Evolutionary conservation across 1,284 basidiomycete genomes (phyloP).

Genomic region (Porogramme epimiltina): DNA sequence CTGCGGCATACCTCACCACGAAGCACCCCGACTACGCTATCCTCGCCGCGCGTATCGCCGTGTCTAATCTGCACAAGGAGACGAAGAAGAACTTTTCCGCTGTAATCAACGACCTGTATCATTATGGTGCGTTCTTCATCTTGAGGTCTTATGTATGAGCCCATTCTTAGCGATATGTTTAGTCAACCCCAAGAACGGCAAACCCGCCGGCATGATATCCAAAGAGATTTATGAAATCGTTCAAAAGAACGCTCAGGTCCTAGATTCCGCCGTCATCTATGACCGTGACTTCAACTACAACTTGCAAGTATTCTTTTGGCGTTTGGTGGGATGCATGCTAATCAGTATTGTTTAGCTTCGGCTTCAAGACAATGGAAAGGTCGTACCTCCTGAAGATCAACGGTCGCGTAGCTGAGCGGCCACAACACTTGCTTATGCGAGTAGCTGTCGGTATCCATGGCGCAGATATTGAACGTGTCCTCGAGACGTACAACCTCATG

Average conservation of each 20-base stretch:
- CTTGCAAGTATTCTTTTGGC: constrained; percentile 53
- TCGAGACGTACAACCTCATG: constrained; percentile 96
- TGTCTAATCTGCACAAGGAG: constrained; percentile 99
- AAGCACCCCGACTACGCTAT: constrained; percentile 98
- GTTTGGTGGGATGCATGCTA: not conserved
- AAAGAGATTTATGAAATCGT: constrained; percentile 86
- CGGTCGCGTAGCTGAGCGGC: constrained; percentile 94
- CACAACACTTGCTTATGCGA: constrained; percentile 99
- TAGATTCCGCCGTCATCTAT: constrained; percentile 97
- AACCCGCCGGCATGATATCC: constrained; percentile 90
- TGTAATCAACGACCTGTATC: constrained; percentile 90
- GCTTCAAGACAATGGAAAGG: constrained; percentile 99
- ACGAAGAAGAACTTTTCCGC: constrained; percentile 97
- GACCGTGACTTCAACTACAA: constrained; percentile 98
- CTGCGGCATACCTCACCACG: constrained; percentile 96
- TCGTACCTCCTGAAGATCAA: constrained; percentile 96
- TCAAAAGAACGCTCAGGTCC: constrained; percentile 77
- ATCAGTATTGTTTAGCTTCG: constrained; percentile 66
- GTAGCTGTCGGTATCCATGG: constrained; percentile 98
- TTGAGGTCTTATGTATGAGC: not conserved
- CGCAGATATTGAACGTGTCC: constrained; percentile 82
- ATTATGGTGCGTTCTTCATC: constrained; percentile 64
- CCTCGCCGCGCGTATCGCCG: constrained; percentile 97
- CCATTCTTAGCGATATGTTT: not conserved
- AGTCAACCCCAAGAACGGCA: constrained; percentile 97